A percentile compares a stretch with the other conserved stretches of the same genome.
phyloP scores from a whole-genome alignment of 1,139 yeast genomes.

The Scheffersomyces quercinus region DNA sequence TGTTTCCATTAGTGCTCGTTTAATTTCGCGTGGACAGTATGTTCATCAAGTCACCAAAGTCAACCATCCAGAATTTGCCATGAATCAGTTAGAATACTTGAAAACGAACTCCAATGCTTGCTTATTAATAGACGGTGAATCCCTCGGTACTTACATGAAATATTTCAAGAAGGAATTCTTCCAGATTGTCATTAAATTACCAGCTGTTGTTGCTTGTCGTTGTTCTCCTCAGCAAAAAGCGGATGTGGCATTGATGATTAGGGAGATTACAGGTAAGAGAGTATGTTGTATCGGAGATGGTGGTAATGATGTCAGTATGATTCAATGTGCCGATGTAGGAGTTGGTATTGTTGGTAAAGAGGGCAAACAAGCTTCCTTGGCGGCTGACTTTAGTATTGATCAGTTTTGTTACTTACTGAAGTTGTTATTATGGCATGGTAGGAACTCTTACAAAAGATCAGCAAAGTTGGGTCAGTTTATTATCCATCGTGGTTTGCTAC shows the following conservation, averaged over 20 bases:
- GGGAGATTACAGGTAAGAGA: constrained; percentile 77
- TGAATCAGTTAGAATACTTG: constrained; percentile 72
- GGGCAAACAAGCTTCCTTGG: constrained; percentile 94
- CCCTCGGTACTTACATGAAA: constrained; percentile 68
- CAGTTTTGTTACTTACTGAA: constrained; percentile 90
- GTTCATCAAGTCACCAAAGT: constrained; percentile 82
- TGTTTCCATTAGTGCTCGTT: constrained; percentile 90
- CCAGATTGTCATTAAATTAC: constrained; percentile 69
- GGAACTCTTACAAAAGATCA: constrained; percentile 93
- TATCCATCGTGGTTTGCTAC: constrained; percentile 91
- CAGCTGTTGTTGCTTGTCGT: constrained; percentile 95
- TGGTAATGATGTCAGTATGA: constrained; percentile 99
- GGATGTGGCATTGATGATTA: constrained; percentile 81
- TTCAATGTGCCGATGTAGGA: constrained; percentile 98
- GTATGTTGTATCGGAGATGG: constrained; percentile 99
- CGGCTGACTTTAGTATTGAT: constrained; percentile 93
- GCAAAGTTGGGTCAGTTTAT: constrained; percentile 95
- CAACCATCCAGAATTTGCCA: constrained; percentile 60
- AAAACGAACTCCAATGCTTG: constrained; percentile 70
- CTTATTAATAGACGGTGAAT: constrained; percentile 90
- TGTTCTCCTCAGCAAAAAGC: constrained; percentile 99
- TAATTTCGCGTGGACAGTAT: constrained; percentile 90
- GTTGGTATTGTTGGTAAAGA: constrained; percentile 99
- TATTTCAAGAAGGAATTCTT: constrained; percentile 72
- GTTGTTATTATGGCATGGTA: constrained; percentile 93